Base-by-base conservation (phyloP, 2,329 filamentous ascomycete species). In the Ilyonectria mors-panacis region DNA sequence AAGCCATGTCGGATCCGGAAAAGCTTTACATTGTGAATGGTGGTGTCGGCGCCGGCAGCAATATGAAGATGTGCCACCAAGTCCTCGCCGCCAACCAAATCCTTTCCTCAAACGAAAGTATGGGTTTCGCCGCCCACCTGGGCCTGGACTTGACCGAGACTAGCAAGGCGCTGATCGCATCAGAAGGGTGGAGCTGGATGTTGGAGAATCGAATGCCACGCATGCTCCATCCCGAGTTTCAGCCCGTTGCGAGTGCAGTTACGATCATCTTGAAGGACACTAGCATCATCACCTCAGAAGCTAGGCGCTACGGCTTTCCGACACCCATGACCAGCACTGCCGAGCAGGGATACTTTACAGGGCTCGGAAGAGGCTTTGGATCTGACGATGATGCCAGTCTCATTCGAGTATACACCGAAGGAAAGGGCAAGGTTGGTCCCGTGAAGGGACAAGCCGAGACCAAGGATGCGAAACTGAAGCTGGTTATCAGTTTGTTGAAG, bases 1-100 rank as follows among this genome's bases (percentile, higher is more conserved):
- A 88, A 59, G 87, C 87, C 71, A 88, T 95, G 83, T 88, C 91
- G 1, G 88, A 88, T 63, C 79, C 82, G 3, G 70, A 75, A 13
- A 93, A 93, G 77, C 81, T 94, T 6, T 91, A 89, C 76, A 82
- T 90, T 21, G 87, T 91, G 7, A 81, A 83, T 4, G 89, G 89
- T 7, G 89, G 88, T 1, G 78, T 91, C 56, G 90, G 90, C 1
- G 88, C 87, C 0, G 89, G 89, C 3, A 91, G 89, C 74, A 91
- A 91, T 74, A 88, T 91, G 82, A 92, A 92, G 78, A 91, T 91
- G 86, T 86, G 88, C 61, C 89, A 91, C 77, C 89, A 92, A 78
- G 89, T 92, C 12, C 82, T 91, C 37, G 89, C 89, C 0, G 89
- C 87, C 3, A 88, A 88, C 70, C 89, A 91, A 69, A 91, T 92